phyloP scores from a whole-genome alignment of 345 rosid species.

The Pseudoturritis turrita region DNA sequence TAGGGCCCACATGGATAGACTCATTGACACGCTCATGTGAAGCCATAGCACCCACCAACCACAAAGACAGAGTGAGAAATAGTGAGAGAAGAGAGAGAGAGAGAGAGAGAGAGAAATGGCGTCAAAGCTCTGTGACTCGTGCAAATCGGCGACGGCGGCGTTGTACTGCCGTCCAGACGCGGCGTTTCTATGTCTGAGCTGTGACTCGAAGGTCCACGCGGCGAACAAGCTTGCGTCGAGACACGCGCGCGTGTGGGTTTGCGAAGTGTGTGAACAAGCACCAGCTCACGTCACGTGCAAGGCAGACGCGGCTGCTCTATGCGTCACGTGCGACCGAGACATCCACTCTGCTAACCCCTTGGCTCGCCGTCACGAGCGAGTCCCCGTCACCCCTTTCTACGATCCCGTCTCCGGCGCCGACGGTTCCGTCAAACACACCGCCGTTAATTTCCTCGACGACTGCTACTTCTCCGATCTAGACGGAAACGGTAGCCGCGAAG shows the following conservation, averaged over 20 bases:
- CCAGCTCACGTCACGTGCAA: conserved; percentile 97
- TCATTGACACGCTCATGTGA: conserved; percentile 27
- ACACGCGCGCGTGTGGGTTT: conserved; percentile 88
- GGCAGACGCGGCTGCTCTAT: conserved; percentile 98
- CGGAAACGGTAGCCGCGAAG: conserved; percentile 43
- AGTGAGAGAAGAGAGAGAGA: neutral
- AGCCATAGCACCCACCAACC: conserved; percentile 26
- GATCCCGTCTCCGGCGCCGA: conserved; percentile 45
- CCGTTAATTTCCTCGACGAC: conserved; percentile 52
- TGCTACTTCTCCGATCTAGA: conserved; percentile 48
- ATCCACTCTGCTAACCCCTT: conserved; percentile 96
- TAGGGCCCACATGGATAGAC: conserved; percentile 56
- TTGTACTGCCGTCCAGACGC: conserved; percentile 90
- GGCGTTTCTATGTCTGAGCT: conserved; percentile 77
- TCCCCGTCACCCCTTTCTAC: conserved; percentile 72
- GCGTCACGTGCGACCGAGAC: conserved; percentile 90
- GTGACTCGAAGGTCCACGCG: conserved; percentile 83
- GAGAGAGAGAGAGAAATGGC: conserved; percentile 42
- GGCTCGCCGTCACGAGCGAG: conserved; percentile 90
- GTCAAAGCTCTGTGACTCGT: conserved; percentile 84
- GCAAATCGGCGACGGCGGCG: conserved; percentile 88
- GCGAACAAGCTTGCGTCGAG: conserved; percentile 95
- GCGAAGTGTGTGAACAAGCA: conserved; percentile 98
- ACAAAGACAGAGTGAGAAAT: conserved; percentile 17
- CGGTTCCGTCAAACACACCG: conserved; percentile 32